Conservation (phyloP, 768 basidiomycete species). For the Coprinopsis cinerea region DNA sequence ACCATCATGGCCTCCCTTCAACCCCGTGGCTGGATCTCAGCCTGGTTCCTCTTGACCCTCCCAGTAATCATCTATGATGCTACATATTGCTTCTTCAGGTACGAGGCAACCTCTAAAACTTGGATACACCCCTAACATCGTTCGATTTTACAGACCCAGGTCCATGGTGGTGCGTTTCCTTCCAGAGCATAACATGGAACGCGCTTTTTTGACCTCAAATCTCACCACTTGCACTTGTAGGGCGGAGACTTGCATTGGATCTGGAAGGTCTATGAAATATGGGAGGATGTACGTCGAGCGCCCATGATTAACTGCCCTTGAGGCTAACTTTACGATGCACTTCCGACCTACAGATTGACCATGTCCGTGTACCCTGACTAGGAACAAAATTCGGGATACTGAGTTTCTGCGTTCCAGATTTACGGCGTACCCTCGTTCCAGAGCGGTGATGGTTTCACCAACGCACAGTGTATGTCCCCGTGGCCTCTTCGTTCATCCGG, state of each 20-base stretch:
- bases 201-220: background rate
- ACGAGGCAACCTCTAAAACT: constrained; percentile 15
- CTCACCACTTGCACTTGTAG: constrained; percentile 16
- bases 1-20: constrained; percentile 32
- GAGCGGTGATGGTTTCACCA: constrained; percentile 72
- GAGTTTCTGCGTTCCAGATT: constrained; percentile 33
- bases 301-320: too few species aligned
- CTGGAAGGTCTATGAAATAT: constrained; percentile 78
- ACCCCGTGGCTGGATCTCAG: constrained; percentile 43
- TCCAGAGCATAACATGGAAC: background rate
- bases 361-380: constrained; percentile 25
- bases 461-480: constrained; percentile 63
- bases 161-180: constrained; percentile 53
- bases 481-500: background rate
- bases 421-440: constrained; percentile 69
- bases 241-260: constrained; percentile 91
- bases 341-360: constrained; percentile 24
- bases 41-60: constrained; percentile 63
- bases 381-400: background rate
- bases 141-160: constrained; percentile 49
- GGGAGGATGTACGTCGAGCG: constrained; percentile 54
- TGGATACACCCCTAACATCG: background rate
- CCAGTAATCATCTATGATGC: constrained; percentile 77
- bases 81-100: constrained; percentile 79
- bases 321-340: constrained; percentile 28